Percentiles rank a stretch among this genome's conserved stretches.
Conservation (phyloP, 305 asterid genomes). For the Fraxinus velutina region DNA sequence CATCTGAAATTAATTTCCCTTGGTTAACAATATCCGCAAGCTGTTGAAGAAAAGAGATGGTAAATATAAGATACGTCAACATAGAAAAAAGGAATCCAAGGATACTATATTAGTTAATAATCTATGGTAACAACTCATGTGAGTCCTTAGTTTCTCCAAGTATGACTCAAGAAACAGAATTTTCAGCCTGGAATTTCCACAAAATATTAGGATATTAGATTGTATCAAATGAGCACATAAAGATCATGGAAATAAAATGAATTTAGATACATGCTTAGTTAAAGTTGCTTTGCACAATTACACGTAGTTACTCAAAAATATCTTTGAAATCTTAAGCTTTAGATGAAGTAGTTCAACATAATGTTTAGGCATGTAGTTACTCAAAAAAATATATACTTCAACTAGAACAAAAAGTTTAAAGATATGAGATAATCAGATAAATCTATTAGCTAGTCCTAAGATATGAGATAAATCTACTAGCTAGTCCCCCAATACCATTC, state of each 20-base stretch:
- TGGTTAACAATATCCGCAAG: constrained; percentile 77
- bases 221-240: not conserved
- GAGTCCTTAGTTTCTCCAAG: not conserved
- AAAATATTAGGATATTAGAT: not conserved
- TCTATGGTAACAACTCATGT: not conserved
- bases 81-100: not conserved
- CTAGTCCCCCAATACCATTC: not conserved
- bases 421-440: too few relatives aligned
- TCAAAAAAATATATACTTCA: not conserved
- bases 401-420: too few relatives aligned
- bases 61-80: constrained; percentile 12
- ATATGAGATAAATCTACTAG: not conserved
- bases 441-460: too few relatives aligned
- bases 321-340: not conserved
- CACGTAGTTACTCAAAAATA: not conserved
- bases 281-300: not conserved
- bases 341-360: not conserved
- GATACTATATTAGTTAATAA: not conserved
- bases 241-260: not conserved
- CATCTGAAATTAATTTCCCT: constrained; percentile 81
- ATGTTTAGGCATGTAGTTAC: not conserved
- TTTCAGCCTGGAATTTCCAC: not conserved
- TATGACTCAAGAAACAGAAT: not conserved
- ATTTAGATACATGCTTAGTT: not conserved
- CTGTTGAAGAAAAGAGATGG: constrained; percentile 43